These are phyloP conservation scores for Mycothermus thermophilus DNA, from an alignment of 495 filamentous ascomycete genomes.

Conservation along the genomic window DNA sequence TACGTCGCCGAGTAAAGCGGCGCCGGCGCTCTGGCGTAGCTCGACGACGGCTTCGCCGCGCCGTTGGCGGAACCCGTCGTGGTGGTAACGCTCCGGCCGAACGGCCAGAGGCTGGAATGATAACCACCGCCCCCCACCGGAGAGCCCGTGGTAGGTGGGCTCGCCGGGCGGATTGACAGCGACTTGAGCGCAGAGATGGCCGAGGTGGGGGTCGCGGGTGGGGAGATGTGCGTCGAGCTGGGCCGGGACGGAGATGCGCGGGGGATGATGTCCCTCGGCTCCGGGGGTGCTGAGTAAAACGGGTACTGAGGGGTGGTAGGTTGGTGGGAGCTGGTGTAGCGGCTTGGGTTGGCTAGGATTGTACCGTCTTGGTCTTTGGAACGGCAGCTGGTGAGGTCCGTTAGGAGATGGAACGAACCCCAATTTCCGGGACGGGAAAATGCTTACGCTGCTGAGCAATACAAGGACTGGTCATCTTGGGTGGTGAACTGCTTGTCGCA, in stretches of 20 bases:
- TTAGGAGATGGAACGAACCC: slow-evolving; percentile 2
- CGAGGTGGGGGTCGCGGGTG: slow-evolving; percentile 28
- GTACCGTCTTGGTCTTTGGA: slow-evolving; percentile 26
- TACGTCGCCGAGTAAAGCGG: slow-evolving; percentile 36
- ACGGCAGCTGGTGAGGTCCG: slow-evolving; percentile 28
- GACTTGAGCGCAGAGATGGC: slow-evolving; percentile 34
- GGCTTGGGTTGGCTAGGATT: slow-evolving; percentile 15
- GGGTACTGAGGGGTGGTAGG: slow-evolving; percentile 18
- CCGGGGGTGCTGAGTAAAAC: slow-evolving; percentile 23
- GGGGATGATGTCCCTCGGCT: slow-evolving; percentile 37
- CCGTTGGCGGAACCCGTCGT: too few species aligned
- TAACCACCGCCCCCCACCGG: slow-evolving; percentile 21
- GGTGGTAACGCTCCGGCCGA: slow-evolving; percentile 27
- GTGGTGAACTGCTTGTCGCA: slow-evolving; percentile 38
- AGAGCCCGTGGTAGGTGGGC: slow-evolving; percentile 35
- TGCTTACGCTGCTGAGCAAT: slow-evolving; percentile 38
- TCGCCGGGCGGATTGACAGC: slow-evolving; percentile 31
- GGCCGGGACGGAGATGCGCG: slow-evolving; percentile 37
- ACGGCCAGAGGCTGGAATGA: slow-evolving; percentile 29
- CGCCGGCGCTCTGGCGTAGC: too few species aligned
- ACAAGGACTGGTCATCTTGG: slow-evolving; percentile 29
- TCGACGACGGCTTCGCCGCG: too few species aligned
- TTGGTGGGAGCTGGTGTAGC: slow-evolving; percentile 11
- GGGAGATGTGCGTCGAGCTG: slow-evolving; percentile 26
- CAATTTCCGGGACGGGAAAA: slow-evolving; percentile 1